phyloP scores from a whole-genome alignment of 1,284 basidiomycete genomes.

The Cutaneotrichosporon sp. region DNA sequence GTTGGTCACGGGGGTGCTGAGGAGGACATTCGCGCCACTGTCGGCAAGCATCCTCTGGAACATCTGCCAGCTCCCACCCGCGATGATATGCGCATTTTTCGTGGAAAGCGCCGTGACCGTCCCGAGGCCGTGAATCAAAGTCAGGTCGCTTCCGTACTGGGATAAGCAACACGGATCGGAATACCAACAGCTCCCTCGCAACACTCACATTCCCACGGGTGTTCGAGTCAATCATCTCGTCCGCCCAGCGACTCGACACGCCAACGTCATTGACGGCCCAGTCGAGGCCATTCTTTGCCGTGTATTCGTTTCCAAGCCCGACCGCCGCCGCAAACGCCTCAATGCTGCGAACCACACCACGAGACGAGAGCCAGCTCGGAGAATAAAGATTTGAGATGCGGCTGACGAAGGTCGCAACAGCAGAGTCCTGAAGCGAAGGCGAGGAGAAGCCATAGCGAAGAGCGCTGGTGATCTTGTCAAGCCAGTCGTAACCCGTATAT shows the following conservation, averaged over 20 bases:
- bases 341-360: slow-evolving; percentile 28
- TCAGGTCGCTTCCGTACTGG: slow-evolving; percentile 58
- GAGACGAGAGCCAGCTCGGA: slow-evolving; percentile 26
- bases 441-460: slow-evolving; percentile 76
- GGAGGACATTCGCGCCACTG: slow-evolving; percentile 63
- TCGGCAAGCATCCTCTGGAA: slow-evolving; percentile 74
- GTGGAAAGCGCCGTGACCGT: slow-evolving; percentile 71
- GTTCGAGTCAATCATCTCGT: slow-evolving; percentile 75
- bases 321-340: slow-evolving; percentile 35
- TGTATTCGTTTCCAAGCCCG: slow-evolving; percentile 46
- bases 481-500: slow-evolving; percentile 59
- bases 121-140: slow-evolving; percentile 73
- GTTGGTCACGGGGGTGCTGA: slow-evolving; percentile 60
- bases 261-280: slow-evolving; percentile 58
- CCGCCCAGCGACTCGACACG: slow-evolving; percentile 59
- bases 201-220: slow-evolving; percentile 78
- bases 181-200: too few species aligned
- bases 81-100: slow-evolving; percentile 61
- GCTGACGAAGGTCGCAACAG: slow-evolving; percentile 27
- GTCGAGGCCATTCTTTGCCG: slow-evolving; percentile 57
- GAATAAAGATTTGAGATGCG: slow-evolving; percentile 39
- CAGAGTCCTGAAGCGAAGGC: slow-evolving; percentile 56
- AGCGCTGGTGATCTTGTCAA: slow-evolving; percentile 65
- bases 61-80: slow-evolving; percentile 78
- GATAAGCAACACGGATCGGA: slow-evolving; percentile 2